Evolutionary conservation across 2,329 filamentous ascomycete species (phyloP).

Genomic region (Cercospora sp.): DNA sequence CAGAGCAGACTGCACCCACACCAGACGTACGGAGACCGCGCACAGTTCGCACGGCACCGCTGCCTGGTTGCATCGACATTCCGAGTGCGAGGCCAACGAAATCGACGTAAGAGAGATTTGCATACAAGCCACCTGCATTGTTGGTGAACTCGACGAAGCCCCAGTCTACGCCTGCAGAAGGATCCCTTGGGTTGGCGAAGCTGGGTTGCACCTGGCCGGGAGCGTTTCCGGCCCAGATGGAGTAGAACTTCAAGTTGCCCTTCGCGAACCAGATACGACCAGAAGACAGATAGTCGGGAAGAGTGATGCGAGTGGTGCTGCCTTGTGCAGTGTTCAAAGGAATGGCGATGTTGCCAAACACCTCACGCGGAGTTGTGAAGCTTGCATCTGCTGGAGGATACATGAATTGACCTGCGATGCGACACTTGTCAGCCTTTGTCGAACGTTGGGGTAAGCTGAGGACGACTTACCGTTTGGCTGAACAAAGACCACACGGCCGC

Average conservation of each 20-base stretch:
- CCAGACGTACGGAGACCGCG: conserved; percentile 62
- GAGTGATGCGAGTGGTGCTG: conserved; percentile 47
- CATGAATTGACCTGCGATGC: conserved; percentile 37
- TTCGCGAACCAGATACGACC: conserved; percentile 52
- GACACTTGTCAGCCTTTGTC: not conserved
- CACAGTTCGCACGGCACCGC: conserved; percentile 50
- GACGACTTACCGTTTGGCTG: conserved; percentile 37
- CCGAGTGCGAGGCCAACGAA: conserved; percentile 50
- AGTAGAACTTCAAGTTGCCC: conserved; percentile 47
- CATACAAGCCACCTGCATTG: conserved; percentile 47
- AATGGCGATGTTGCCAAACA: conserved; percentile 47
- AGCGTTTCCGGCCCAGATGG: conserved; percentile 41
- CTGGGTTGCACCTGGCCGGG: conserved; percentile 52
- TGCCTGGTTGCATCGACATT: conserved; percentile 55
- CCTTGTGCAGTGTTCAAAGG: conserved; percentile 40
- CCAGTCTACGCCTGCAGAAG: conserved; percentile 46
- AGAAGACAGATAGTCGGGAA: conserved; percentile 48
- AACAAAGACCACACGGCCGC: conserved; percentile 48
- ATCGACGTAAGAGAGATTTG: conserved; percentile 42
- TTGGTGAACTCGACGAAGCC: conserved; percentile 50
- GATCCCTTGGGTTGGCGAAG: conserved; percentile 42
- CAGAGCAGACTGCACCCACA: conserved; percentile 56
- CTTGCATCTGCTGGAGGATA: conserved; percentile 46
- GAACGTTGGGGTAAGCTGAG: not conserved
- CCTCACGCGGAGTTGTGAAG: conserved; percentile 38